Base-by-base conservation (phyloP, 805 yeast species). In the Middelhovenomyces tepae region DNA sequence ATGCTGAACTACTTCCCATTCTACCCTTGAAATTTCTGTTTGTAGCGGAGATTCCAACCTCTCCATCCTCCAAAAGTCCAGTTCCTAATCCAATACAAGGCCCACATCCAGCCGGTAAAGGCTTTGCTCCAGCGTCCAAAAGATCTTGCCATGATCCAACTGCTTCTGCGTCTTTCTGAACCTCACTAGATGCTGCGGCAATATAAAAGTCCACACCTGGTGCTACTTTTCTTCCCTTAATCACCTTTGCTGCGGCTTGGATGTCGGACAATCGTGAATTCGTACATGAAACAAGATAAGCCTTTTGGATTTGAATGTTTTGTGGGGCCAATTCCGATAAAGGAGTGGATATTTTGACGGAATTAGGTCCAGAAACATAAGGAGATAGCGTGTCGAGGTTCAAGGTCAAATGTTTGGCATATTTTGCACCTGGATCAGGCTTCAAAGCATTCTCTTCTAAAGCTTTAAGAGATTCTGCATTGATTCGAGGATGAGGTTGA, bases 11-110 rank as follows among this genome's bases (percentile, higher is more conserved):
- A 5, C 94, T 80, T 6, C 99, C 99, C 99, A 91, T 91, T 64
- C 99, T 77, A 41, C 99, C 99, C 64, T 91, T 91, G 72, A 91
- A 91, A 63, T 91, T 91, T 66, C 99, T 77, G 67, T 91, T 91
- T 5, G 98, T 91, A 38, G 98, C 98, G 44, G 95, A 83, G 50
- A 91, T 91, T 44, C 99, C 98, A 38, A 91, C 94, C 60, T 91
- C 97, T 28, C 98, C 98, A 22, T 84, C 89, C 60, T 91, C 78
- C 46, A 91, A 66, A 44, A 91, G 65, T 31, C 99, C 99, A 18
- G 93, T 70, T 36, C 99, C 99, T 36, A 91, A 67, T 22, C 99
- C 99, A 53, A 91, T 91, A 66, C 99, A 91, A 16, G 99, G 99
- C 28, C 99, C 99, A 65, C 99, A 91, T 15, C 99, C 99, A 10